Evolutionary conservation across 306 rosid species (phyloP), one percentile per base, ranked within the genome.

Genomic region (Lathyrus oleraceus): DNA sequence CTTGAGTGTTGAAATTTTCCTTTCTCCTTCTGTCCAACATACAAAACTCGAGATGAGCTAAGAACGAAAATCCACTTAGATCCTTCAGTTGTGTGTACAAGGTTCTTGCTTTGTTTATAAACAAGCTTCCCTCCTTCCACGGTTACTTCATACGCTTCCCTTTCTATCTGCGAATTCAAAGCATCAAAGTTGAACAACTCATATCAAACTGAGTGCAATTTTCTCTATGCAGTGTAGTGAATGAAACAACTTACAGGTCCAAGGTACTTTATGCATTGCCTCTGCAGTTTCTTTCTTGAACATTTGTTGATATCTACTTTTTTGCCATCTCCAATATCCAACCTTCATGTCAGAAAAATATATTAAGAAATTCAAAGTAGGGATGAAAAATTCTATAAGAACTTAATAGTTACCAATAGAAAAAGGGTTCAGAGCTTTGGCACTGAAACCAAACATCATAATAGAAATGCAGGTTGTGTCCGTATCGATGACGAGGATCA

Each of bases 401-500:
- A 57, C 17, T 42, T 49, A 25, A 32, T 11, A 51, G n/a, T 42
- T 86, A 92, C 97, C 97, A 89, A 73, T 86, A 87, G 76, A 92
- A 89, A 83, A 92, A 92, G 7, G 97, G 96, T 45, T 92, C 90
- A 12, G 76, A 76, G 81, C 92, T 92, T 71, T 67, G 78, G 64
- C 85, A 81, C 1, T 54, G 21, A 71, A 89, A 89, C 97, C 97
- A 89, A 35, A 78, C 82, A 77, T 83, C 69, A 76, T 92, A 92
- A 68, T 92, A 92, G 64, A 92, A 65, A 68, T 92, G 81, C 48
- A 92, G 81, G 77, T 89, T 92, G 81, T 92, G 97, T 5, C 97
- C 97, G 61, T 92, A 92, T 0, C 96, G 95, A 85, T 92, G 97
- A 11, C 95, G 92, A 3, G 96, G 95, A 87, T 92, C 98, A 70